Evolutionary conservation across 108 stramenopile genomes (phyloP).

Genomic region (Ochromonas danica): DNA sequence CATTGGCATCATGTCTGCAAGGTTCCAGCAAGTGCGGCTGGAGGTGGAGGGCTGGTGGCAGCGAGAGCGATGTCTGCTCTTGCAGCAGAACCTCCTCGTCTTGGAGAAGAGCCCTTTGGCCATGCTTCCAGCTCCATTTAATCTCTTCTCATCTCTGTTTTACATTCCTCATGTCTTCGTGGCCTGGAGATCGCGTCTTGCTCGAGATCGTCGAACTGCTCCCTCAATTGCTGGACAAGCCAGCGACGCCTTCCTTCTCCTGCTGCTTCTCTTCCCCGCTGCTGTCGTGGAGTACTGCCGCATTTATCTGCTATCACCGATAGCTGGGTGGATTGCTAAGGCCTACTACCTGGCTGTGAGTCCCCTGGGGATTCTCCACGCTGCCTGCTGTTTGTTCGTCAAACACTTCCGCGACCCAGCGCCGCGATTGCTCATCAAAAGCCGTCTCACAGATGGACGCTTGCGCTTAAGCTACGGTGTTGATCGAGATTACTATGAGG

Average conservation of each 20-base stretch:
- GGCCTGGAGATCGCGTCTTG: background rate
- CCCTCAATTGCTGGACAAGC: background rate
- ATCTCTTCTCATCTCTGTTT: background rate
- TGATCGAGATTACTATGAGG: background rate
- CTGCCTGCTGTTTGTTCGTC: background rate
- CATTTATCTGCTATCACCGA: no score
- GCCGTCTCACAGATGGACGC: background rate
- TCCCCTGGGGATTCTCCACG: background rate
- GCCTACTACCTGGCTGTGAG: background rate
- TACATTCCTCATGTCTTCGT: slow-evolving; percentile 12
- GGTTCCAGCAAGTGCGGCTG: background rate
- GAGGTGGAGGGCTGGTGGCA: background rate
- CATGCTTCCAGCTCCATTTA: slow-evolving; percentile 8
- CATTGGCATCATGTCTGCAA: background rate
- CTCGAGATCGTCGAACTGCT: background rate
- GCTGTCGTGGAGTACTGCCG: background rate
- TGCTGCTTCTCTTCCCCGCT: background rate
- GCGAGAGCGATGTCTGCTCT: background rate
- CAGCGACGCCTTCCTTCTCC: background rate
- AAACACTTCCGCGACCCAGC: background rate
- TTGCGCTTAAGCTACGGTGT: background rate
- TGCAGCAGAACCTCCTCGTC: background rate
- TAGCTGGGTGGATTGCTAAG: no score
- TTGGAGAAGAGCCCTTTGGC: background rate
- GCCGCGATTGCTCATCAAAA: background rate